Percentiles rank a stretch among this genome's conserved stretches.
Evolutionary conservation across 768 basidiomycete genomes (phyloP).

Genomic region (Podaxis sp.): DNA sequence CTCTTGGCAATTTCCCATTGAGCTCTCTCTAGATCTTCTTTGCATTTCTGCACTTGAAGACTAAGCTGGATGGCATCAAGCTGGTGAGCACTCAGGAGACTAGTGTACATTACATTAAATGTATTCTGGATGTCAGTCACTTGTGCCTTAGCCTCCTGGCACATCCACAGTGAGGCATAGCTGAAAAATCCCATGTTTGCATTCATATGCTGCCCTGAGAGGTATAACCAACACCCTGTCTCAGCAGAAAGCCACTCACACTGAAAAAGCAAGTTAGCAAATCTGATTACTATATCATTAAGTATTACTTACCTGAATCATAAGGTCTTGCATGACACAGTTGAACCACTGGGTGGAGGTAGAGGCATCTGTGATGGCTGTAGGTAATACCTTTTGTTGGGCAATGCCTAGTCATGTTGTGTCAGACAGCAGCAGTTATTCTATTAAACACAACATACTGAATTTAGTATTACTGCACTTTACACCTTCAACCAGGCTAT

Average conservation of each 20-base stretch:
- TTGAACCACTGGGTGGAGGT: neutral
- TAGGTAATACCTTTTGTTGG: neutral
- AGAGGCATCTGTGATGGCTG: neutral
- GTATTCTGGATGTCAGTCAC: neutral
- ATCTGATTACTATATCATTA: neutral
- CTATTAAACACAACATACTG: neutral
- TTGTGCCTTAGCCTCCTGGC: neutral
- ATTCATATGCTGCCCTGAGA: neutral
- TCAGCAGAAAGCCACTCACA: neutral
- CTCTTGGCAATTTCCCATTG: neutral
- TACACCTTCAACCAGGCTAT: neutral
- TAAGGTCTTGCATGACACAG: neutral
- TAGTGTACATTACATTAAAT: neutral
- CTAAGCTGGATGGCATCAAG: neutral
- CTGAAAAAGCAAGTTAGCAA: neutral
- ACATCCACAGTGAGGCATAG: neutral
- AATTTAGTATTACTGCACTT: neutral
- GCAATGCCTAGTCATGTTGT: neutral
- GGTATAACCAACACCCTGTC: neutral
- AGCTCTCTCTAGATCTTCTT: neutral
- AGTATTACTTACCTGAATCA: neutral
- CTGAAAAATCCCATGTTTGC: neutral
- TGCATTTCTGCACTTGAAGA: neutral
- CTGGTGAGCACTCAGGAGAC: neutral
- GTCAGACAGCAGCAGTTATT: neutral